Conservation (phyloP, 202 grass and related monocot species). For the Schoenoplectus triqueter region DNA sequence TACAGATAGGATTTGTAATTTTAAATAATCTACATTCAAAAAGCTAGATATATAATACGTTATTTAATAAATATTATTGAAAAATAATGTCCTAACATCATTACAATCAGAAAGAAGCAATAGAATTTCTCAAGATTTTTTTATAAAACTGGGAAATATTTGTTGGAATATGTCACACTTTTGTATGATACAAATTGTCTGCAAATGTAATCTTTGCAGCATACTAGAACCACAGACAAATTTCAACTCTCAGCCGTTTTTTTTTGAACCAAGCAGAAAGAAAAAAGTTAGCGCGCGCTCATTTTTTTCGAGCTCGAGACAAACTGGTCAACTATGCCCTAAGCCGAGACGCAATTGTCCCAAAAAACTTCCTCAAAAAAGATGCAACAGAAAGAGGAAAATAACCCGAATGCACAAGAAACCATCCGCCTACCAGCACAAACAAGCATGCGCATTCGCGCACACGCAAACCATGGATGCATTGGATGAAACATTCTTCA, state of each 20-base stretch:
- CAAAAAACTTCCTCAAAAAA: conserved; percentile 34
- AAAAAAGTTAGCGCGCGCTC: conserved; percentile 27
- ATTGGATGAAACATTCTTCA: conserved; percentile 41
- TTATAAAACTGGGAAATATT: conserved; percentile 9
- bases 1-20: no score
- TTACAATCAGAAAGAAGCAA: not conserved
- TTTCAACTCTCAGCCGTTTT: conserved; percentile 20
- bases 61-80: no score
- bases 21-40: not conserved
- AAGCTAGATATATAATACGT: not conserved
- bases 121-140: not conserved
- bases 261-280: not conserved
- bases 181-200: conserved; percentile 34
- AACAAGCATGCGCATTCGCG: conserved; percentile 28
- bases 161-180: conserved; percentile 32
- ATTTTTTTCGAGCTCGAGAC: conserved; percentile 31
- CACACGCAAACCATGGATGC: conserved; percentile 12
- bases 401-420: not conserved
- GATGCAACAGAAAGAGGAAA: conserved; percentile 12
- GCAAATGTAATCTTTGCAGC: conserved; percentile 19
- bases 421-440: conserved; percentile 6
- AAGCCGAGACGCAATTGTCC: not conserved
- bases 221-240: conserved; percentile 15
- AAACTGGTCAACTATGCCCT: conserved; percentile 32
- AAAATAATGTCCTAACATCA: no score